Evolutionary conservation across 2,329 filamentous ascomycete genomes (phyloP).

Genomic region (Colletotrichum sp.): DNA sequence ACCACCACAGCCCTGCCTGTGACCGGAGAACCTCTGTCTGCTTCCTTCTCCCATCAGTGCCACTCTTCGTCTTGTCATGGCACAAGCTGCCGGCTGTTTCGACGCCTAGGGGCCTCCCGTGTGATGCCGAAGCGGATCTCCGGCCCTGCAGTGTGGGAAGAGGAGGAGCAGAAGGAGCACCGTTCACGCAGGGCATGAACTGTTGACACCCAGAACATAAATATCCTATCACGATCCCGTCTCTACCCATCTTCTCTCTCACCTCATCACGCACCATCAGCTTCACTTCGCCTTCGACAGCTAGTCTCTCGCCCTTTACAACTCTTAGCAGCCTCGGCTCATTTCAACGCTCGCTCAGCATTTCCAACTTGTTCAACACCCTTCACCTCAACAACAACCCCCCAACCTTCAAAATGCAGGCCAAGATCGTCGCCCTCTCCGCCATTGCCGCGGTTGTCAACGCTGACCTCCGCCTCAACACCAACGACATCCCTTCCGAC

Average conservation of each 20-base stretch:
- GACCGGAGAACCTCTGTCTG: background rate
- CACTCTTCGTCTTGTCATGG: slow-evolving; percentile 7
- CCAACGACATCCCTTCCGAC: slow-evolving; percentile 36
- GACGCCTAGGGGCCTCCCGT: background rate
- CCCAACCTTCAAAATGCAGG: slow-evolving; percentile 29
- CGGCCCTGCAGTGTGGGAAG: background rate
- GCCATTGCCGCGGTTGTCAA: slow-evolving; percentile 32
- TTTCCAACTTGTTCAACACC: background rate
- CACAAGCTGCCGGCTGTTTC: slow-evolving; percentile 7
- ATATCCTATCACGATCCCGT: slow-evolving; percentile 21
- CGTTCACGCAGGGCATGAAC: background rate
- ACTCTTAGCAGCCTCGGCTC: slow-evolving; percentile 15
- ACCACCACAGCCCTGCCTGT: slow-evolving; percentile 10
- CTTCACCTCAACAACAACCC: background rate
- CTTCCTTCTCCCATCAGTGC: background rate
- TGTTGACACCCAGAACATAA: slow-evolving; percentile 8
- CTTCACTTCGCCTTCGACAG: slow-evolving; percentile 22
- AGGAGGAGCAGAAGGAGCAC: background rate
- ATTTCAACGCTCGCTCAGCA: slow-evolving; percentile 3
- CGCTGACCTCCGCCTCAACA: slow-evolving; percentile 38
- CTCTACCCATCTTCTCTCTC: background rate
- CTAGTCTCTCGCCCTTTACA: slow-evolving; percentile 17
- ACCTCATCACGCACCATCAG: slow-evolving; percentile 8
- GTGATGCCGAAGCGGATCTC: slow-evolving; percentile 15
- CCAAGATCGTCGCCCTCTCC: slow-evolving; percentile 28